Conservation (phyloP, 75 land plant species). For the Gnetum montanum region DNA sequence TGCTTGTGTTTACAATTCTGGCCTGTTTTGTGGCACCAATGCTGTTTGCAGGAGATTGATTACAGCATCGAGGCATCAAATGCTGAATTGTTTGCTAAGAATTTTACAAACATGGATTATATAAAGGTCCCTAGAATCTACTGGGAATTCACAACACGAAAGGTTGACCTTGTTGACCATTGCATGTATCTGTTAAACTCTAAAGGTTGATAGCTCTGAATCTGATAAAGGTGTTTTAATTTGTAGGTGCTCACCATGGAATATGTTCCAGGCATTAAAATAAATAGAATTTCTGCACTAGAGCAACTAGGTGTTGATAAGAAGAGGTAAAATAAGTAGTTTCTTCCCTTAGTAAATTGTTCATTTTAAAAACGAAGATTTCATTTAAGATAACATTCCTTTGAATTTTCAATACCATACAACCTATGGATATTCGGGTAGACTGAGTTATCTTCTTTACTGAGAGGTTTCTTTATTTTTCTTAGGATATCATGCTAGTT, state of each 20-base stretch:
- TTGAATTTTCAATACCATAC: neutral
- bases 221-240: no score
- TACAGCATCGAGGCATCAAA: constrained; percentile 89
- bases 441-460: neutral
- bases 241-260: constrained; percentile 98
- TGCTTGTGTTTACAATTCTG: no score
- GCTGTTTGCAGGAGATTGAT: constrained; percentile 78
- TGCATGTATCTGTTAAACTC: neutral
- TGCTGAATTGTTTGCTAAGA: constrained; percentile 82
- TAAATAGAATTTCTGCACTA: constrained; percentile 81
- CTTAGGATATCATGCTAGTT: no score
- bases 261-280: constrained; percentile 98
- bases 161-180: constrained; percentile 36
- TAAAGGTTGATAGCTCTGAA: no score
- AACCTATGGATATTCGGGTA: neutral
- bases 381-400: neutral
- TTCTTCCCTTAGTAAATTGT: neutral
- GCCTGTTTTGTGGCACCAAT: no score
- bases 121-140: constrained; percentile 82
- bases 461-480: no score
- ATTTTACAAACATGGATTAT: constrained; percentile 84
- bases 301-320: constrained; percentile 98
- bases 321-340: constrained; percentile 72
- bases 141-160: constrained; percentile 92
- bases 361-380: neutral